These are phyloP conservation scores for Entonaema liquescens DNA, from an alignment of 495 filamentous ascomycete genomes.

Conservation along the genomic window DNA sequence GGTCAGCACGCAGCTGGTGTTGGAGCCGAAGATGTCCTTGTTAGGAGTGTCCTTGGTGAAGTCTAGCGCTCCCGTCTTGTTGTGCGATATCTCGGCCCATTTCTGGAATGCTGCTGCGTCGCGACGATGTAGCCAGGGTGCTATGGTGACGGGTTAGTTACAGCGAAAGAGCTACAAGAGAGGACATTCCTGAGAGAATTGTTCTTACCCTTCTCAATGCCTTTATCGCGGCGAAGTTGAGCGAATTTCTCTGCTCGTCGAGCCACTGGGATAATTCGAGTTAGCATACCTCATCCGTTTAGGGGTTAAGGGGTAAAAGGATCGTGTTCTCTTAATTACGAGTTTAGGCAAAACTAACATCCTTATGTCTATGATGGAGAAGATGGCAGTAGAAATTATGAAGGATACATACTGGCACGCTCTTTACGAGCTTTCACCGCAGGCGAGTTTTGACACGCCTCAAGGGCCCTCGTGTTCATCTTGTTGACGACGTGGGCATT, in stretches of 20 bases:
- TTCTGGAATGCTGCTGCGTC: slow-evolving; percentile 51
- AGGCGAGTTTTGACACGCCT: slow-evolving; percentile 41
- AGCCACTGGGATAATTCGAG: slow-evolving; percentile 21
- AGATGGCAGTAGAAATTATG: neutral
- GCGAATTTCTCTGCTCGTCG: slow-evolving; percentile 43
- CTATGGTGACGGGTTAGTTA: slow-evolving; percentile 26
- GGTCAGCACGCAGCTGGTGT: slow-evolving; percentile 50
- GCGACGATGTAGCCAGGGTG: slow-evolving; percentile 48
- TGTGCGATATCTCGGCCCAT: slow-evolving; percentile 50
- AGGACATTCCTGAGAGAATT: neutral
- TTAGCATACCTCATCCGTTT: slow-evolving; percentile 5
- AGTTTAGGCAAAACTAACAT: neutral
- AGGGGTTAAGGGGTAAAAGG: neutral
- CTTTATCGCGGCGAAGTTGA: slow-evolving; percentile 38
- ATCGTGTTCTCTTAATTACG: neutral
- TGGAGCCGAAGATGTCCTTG: slow-evolving; percentile 58
- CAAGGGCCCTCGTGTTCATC: slow-evolving; percentile 43
- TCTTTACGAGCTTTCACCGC: slow-evolving; percentile 43
- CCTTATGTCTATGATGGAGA: neutral
- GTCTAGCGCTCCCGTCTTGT: slow-evolving; percentile 43
- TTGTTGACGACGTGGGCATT: slow-evolving; percentile 41
- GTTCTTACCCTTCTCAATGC: slow-evolving; percentile 35
- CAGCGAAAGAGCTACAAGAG: neutral
- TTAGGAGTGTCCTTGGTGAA: slow-evolving; percentile 57
- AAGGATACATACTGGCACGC: slow-evolving; percentile 35